Evolutionary conservation across 1,284 basidiomycete species (phyloP), one percentile per base, ranked within the genome.

Genomic region (Cryptococcus sp.): DNA sequence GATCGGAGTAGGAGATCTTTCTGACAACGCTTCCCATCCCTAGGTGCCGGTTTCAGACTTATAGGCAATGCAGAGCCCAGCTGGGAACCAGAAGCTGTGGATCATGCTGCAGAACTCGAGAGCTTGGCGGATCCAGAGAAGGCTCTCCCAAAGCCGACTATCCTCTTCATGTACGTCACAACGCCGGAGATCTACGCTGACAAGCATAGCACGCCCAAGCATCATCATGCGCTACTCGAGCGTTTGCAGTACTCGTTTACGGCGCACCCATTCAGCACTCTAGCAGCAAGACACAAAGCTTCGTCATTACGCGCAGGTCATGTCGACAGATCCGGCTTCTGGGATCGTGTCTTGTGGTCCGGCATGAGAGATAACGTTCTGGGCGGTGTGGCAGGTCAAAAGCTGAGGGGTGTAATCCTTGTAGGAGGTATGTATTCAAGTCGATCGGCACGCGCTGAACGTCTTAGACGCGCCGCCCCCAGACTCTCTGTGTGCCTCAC

Each of bases 11-110:
- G 6, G 10, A 15, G 3, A 8, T 16, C 16, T 8, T 29, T 19
- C 23, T 20, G 41, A 41, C 22, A 48, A 26, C 23, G 25, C 15
- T 44, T 29, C 20, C 11, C 8, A 22, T 45, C 20, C n/a, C 8
- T 49, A 73, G 73, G 74, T 16, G 66, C 70, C 10, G 72, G 72
- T 0, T 73, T 75, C 60, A 67, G 72, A 26, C 59, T 74, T 50
- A 68, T 76, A 26, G 72, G 73, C 8, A 57, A 64, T 26, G 26
- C 61, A 11, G 57, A 54, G 19, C 66, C 65, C 17, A 38, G 38
- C 7, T 72, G 67, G 67, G 59, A 54, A 13, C 54, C 55, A 11
- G 55, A 57, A 19, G 66, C 69, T 11, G 52, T 59, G 8, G 63
- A 65, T 16, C 58, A 54, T 52, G 53, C 41, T 20, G 57, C 50